Conservation (phyloP, 2,329 filamentous ascomycete species). For the Penicillium fuscoglaucum region DNA sequence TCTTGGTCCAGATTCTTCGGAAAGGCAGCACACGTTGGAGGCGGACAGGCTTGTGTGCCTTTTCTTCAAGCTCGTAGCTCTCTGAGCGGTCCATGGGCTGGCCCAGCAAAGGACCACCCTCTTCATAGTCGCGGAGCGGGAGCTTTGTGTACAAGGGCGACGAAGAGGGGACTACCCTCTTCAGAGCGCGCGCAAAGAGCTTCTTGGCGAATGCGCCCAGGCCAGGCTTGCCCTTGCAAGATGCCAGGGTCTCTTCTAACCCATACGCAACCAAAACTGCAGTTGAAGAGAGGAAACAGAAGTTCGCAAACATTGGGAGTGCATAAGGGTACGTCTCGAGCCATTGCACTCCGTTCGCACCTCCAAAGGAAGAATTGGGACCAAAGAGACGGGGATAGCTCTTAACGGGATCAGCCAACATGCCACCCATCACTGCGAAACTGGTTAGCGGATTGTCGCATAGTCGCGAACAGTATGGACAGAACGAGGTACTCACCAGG, state of each 20-base stretch:
- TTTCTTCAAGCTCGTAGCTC: conserved; percentile 42
- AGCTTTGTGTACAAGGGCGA: conserved; percentile 37
- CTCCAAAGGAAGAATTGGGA: conserved; percentile 57
- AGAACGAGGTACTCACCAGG: conserved; percentile 40
- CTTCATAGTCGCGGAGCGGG: conserved; percentile 39
- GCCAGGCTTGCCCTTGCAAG: conserved; percentile 50
- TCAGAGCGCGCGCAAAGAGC: conserved; percentile 30
- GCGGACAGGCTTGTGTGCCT: conserved; percentile 35
- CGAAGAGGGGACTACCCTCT: conserved; percentile 29
- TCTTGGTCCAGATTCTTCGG: conserved; percentile 55
- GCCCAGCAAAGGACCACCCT: conserved; percentile 36
- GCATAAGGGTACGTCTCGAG: conserved; percentile 66
- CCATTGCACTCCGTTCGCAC: conserved; percentile 59
- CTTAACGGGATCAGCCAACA: conserved; percentile 66
- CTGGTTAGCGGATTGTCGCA: conserved; percentile 36
- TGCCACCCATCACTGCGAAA: conserved; percentile 59
- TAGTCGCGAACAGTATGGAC: conserved; percentile 40
- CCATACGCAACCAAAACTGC: conserved; percentile 60
- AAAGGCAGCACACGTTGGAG: conserved; percentile 49
- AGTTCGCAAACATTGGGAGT: conserved; percentile 66
- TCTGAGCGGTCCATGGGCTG: conserved; percentile 34
- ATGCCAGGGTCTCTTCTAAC: conserved; percentile 62
- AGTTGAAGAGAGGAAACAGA: conserved; percentile 57
- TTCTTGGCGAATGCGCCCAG: conserved; percentile 39
- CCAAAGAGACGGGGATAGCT: conserved; percentile 65